Base-by-base conservation (phyloP, 441 rosid genomes). In the Daphne laureola region DNA sequence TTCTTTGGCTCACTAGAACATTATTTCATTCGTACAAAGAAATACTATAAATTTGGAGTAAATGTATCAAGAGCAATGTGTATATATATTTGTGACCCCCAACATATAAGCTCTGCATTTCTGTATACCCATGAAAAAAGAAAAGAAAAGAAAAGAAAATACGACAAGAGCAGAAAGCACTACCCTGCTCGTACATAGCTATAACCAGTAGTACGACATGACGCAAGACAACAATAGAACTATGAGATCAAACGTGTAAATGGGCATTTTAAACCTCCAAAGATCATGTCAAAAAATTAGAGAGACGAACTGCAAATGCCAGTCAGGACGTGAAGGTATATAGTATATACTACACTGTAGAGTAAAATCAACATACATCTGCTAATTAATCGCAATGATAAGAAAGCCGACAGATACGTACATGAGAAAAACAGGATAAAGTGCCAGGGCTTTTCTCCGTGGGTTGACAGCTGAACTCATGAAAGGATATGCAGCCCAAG, bases 401-500 rank as follows among this genome's bases (percentile, higher is more conserved):
- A 90, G 86, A 72, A 87, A 90, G 54, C 96, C 91, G 46, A 87
- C 97, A 0, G 90, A 90, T 64, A 90, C 94, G 18, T 90, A 83
- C 97, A 90, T 90, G 69, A 87, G 94, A 66, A 90, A 79, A 59
- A 87, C 90, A 0, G 97, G 96, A 69, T 84, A 90, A 43, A 87
- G 96, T 0, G 96, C 94, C 2, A 90, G 96, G 14, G 91, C 96
- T 72, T 90, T 90, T 59, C 97, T 73, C 58, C 90, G 72, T 0
- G 91, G 94, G 58, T 82, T 90, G 50, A 90, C 96, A 0, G 97
- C 96, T 0, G 96, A 73, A 61, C 98, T 87, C 92, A 90, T 93
- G 86, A 93, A 89, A 17, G 96, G 95, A 66, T 89, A 93, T 54
- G 98, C 96, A n/a, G 98, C 93, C 98, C 93, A 93, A 2, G 96